Evolutionary conservation across 352 stramenopile species (phyloP), one percentile per base, ranked within the genome.

Genomic region (Pythium aphanidermatum): DNA sequence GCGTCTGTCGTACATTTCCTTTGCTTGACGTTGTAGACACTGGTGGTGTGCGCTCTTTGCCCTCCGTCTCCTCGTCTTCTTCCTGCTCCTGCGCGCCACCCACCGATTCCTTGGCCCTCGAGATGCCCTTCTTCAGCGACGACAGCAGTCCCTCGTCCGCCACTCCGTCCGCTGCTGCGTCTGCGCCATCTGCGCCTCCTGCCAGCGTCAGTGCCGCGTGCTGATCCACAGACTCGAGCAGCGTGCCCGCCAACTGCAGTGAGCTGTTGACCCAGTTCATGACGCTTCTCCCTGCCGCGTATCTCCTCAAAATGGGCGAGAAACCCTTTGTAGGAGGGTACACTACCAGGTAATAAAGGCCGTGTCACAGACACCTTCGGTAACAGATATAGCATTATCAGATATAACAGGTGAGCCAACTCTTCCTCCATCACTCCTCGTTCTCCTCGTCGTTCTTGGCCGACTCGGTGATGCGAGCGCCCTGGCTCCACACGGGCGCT

Each of bases 221-320:
- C 65, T 93, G 79, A 52, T 93, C 82, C 42, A 93, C 82, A 4
- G 76, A 90, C 62, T 93, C 79, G 37, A 93, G 74, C 48, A 93
- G 60, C 41, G 68, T 85, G 20, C 79, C 82, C 36, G 78, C 78
- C 14, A 89, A 55, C 58, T 92, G 75, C 36, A 92, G 66, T 53
- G 75, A 90, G 45, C 71, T 90, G 63, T 64, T 91, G 25, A 92
- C 74, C 79, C 82, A 93, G 52, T 88, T 87, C 82, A 93, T 92
- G n/a, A n/a, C n/a, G n/a, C n/a, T n/a, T n/a, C n/a, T n/a, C n/a
- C n/a, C n/a, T n/a, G n/a, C n/a, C n/a, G n/a, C n/a, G n/a, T n/a
- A n/a, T n/a, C n/a, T n/a, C n/a, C n/a, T n/a, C n/a, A n/a, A n/a
- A n/a, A n/a, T n/a, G n/a, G n/a, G n/a, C n/a, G n/a, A n/a, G n/a